phyloP scores from a whole-genome alignment of 2,329 filamentous ascomycete species.

The Xylaria sp. region DNA sequence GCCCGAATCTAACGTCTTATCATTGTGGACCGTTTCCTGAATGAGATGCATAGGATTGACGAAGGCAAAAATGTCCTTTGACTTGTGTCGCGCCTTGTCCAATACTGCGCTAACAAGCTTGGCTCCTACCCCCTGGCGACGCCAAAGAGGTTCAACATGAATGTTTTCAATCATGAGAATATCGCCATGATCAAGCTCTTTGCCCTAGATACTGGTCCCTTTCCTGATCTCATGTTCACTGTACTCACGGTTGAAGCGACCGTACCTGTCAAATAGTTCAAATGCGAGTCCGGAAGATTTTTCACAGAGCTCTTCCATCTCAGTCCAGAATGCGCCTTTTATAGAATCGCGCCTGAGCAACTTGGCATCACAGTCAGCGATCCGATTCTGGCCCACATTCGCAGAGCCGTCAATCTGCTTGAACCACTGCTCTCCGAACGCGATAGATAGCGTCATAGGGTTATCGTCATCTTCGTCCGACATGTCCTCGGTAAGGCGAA shows the following conservation, averaged over 20 bases:
- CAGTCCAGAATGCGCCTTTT: constrained; percentile 37
- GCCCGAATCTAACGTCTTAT: constrained; percentile 33
- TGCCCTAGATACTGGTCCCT: constrained; percentile 39
- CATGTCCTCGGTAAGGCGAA: too few relatives aligned
- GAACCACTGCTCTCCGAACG: background rate
- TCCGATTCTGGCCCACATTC: background rate
- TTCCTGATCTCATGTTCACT: constrained; percentile 37
- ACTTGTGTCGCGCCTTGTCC: constrained; percentile 30
- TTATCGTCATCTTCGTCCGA: background rate
- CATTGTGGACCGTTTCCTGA: background rate
- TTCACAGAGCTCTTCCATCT: constrained; percentile 39
- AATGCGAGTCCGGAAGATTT: constrained; percentile 39
- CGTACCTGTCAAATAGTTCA: constrained; percentile 47
- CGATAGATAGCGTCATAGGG: background rate
- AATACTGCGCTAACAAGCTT: constrained; percentile 41
- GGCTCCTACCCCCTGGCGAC: constrained; percentile 41
- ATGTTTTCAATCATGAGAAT: constrained; percentile 36
- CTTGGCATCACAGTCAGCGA: constrained; percentile 13
- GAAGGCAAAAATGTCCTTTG: constrained; percentile 30
- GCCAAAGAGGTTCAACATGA: constrained; percentile 15
- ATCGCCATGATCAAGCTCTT: constrained; percentile 38
- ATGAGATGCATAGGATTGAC: constrained; percentile 27
- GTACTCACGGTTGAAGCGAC: constrained; percentile 42
- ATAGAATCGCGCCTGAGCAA: constrained; percentile 19
- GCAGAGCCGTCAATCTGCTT: constrained; percentile 2